phyloP scores from a whole-genome alignment of 371 early-diverging fungal genomes.

The Mucor lusitanicus region DNA sequence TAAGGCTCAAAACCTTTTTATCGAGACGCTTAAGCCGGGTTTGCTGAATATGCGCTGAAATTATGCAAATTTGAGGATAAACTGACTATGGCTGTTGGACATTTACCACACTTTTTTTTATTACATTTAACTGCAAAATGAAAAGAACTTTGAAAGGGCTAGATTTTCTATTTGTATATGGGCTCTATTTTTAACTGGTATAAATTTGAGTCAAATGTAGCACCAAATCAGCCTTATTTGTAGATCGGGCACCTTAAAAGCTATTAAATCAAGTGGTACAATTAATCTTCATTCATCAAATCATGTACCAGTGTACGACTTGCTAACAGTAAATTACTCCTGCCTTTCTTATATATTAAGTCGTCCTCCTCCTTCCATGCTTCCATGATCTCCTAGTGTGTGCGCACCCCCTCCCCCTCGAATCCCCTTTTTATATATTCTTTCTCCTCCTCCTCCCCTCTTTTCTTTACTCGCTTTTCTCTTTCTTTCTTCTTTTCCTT shows the following conservation, averaged over 20 bases:
- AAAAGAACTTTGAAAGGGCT: conserved; percentile 2
- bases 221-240: conserved; percentile 1
- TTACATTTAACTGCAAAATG: neutral
- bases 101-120: neutral
- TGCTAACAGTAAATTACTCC: neutral
- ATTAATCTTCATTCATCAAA: neutral
- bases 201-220: neutral
- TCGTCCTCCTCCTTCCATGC: neutral
- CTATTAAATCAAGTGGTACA: conserved; percentile 2
- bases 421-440: neutral
- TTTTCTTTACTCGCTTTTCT: conserved; percentile 5
- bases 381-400: neutral
- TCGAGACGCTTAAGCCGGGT: conserved; percentile 41
- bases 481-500: conserved; percentile 7
- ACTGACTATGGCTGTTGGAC: conserved; percentile 41
- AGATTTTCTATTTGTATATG: neutral
- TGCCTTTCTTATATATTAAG: neutral
- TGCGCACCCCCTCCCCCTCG: neutral
- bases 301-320: neutral
- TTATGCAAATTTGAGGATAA: conserved; percentile 40
- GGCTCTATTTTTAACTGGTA: neutral
- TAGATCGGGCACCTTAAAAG: conserved; percentile 7
- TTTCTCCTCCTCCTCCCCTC: neutral
- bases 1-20: conserved; percentile 17
- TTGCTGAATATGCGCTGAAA: conserved; percentile 42